A percentile compares a stretch with the other conserved stretches of the same genome.
phyloP scores from a whole-genome alignment of 2,329 filamentous ascomycete species.

The Aspergillus sclerotialis region DNA sequence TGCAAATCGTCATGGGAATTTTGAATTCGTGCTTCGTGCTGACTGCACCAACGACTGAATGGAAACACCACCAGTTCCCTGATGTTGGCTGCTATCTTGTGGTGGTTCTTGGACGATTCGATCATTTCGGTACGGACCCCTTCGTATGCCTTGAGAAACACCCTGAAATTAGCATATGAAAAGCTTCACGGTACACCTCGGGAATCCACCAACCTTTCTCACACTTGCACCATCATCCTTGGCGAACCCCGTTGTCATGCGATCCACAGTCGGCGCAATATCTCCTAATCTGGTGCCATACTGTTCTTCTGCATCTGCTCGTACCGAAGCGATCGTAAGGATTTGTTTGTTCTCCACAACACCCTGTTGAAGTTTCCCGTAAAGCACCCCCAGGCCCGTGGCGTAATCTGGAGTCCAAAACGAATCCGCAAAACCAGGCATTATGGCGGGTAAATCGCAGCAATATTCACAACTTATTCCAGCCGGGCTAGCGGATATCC shows the following conservation, averaged over 20 bases:
- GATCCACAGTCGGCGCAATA: slow-evolving; percentile 76
- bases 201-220: slow-evolving; percentile 62
- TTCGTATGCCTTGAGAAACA: slow-evolving; percentile 68
- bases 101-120: slow-evolving; percentile 80
- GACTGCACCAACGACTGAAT: slow-evolving; percentile 92
- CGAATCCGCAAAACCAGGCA: slow-evolving; percentile 87
- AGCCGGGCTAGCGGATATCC: no score
- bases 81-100: slow-evolving; percentile 93
- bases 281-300: slow-evolving; percentile 76
- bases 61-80: slow-evolving; percentile 91
- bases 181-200: slow-evolving; percentile 18
- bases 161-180: slow-evolving; percentile 10
- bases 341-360: slow-evolving; percentile 93
- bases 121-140: slow-evolving; percentile 89
- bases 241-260: slow-evolving; percentile 72
- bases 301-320: slow-evolving; percentile 87
- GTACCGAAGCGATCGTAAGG: slow-evolving; percentile 82
- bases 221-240: slow-evolving; percentile 94
- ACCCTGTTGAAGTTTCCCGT: slow-evolving; percentile 93
- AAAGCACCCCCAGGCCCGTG: slow-evolving; percentile 88
- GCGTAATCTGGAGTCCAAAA: slow-evolving; percentile 99
- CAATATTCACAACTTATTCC: neutral
- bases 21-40: slow-evolving; percentile 83
- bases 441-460: slow-evolving; percentile 37
- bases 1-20: slow-evolving; percentile 94